Conservation (phyloP, 2,329 filamentous ascomycete species). For the Diaporthe australafricana region DNA sequence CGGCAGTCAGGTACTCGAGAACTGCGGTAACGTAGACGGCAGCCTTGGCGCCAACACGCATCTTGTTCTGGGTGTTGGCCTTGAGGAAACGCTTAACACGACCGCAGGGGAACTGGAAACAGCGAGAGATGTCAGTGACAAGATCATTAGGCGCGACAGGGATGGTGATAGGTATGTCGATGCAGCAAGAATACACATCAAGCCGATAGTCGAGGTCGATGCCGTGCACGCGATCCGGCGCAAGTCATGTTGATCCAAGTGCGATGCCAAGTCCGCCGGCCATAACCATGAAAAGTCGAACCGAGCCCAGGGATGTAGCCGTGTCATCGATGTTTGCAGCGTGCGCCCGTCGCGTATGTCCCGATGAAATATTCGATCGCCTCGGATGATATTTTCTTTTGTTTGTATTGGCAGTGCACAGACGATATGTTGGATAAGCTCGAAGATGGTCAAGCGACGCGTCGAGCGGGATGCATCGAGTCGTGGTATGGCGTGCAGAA, state of each 20-base stretch:
- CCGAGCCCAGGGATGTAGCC: background rate
- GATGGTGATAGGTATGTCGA: background rate
- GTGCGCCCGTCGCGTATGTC: constrained; percentile 7
- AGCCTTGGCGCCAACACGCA: constrained; percentile 98
- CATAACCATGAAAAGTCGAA: background rate
- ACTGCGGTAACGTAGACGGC: constrained; percentile 98
- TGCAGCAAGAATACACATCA: constrained; percentile 14
- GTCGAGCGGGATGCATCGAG: constrained; percentile 32
- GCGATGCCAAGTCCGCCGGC: constrained; percentile 13
- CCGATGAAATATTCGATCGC: background rate
- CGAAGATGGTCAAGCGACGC: constrained; percentile 22
- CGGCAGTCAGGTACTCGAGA: constrained; percentile 96
- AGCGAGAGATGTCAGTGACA: constrained; percentile 30
- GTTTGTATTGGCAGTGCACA: background rate
- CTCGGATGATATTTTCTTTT: background rate
- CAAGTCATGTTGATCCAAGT: constrained; percentile 24
- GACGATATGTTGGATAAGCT: constrained; percentile 19
- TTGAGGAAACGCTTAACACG: constrained; percentile 99
- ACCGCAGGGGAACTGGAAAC: constrained; percentile 90
- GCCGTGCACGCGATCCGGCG: constrained; percentile 25
- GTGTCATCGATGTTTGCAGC: background rate
- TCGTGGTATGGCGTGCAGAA: constrained; percentile 24
- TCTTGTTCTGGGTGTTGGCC: constrained; percentile 99
- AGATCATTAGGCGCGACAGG: background rate
- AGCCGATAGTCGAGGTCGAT: background rate